A percentile compares a stretch with the other conserved stretches of the same genome.
These are phyloP conservation scores for Crithidia expoeki DNA, from an alignment of 208 protist species.

Conservation along the genomic window DNA sequence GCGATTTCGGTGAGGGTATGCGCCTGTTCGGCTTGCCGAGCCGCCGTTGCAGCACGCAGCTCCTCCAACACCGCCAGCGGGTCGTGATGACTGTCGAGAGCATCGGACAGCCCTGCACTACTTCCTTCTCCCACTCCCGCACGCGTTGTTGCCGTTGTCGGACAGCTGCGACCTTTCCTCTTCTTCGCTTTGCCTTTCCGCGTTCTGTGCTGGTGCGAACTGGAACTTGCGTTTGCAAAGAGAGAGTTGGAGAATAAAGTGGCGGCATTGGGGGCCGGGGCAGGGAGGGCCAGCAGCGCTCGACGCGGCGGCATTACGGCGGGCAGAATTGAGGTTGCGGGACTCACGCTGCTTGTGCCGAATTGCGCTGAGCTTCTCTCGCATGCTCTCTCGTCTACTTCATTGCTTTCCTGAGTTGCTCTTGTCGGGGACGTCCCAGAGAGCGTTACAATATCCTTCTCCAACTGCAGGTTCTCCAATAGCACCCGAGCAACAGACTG, in stretches of 20 bases:
- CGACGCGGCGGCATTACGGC: neutral
- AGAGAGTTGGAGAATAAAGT: slow-evolving; percentile 4
- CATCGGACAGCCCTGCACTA: neutral
- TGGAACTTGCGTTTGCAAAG: neutral
- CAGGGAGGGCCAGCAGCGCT: slow-evolving; percentile 11
- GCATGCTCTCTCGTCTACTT: neutral
- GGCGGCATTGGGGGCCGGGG: neutral
- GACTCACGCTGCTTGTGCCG: no score
- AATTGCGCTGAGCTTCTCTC: no score
- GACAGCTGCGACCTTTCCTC: neutral
- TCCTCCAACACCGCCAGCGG: slow-evolving; percentile 42
- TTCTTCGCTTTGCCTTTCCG: neutral
- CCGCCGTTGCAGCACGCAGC: slow-evolving; percentile 29
- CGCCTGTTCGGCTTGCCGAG: slow-evolving; percentile 15
- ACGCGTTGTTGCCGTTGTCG: neutral
- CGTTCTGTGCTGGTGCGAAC: neutral
- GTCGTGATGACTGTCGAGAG: neutral
- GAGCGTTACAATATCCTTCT: slow-evolving; percentile 39
- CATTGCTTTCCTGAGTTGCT: neutral
- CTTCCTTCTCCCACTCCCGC: neutral
- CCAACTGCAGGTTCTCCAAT: slow-evolving; percentile 59
- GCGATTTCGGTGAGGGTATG: slow-evolving; percentile 27
- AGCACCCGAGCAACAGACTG: slow-evolving; percentile 41
- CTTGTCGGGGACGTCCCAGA: neutral
- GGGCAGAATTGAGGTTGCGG: neutral